Evolutionary conservation across 2,329 filamentous ascomycete genomes (phyloP).

Genomic region (Clathrospora elynae): DNA sequence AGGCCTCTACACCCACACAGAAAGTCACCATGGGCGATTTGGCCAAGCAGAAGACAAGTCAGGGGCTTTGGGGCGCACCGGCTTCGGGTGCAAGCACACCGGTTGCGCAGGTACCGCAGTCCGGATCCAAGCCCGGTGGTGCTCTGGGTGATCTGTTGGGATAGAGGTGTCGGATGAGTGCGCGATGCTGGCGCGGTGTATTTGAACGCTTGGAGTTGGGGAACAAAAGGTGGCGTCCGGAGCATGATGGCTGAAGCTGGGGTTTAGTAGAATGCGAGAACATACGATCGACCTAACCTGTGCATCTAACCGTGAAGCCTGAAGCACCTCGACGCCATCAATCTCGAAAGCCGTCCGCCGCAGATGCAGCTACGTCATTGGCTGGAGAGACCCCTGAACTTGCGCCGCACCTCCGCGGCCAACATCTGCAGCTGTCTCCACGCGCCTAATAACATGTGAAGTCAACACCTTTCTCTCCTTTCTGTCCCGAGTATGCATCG

Average conservation of each 20-base stretch:
- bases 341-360: too few species aligned
- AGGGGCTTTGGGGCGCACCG: conserved; percentile 87
- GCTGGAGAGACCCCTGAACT: conserved; percentile 2
- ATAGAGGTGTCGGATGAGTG: conserved; percentile 16
- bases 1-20: conserved; percentile 63
- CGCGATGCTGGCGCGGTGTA: background rate
- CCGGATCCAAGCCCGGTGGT: conserved; percentile 44
- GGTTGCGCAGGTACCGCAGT: conserved; percentile 30
- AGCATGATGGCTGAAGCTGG: background rate
- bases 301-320: background rate
- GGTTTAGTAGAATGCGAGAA: background rate
- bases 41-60: conserved; percentile 96
- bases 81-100: conserved; percentile 49
- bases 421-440: conserved; percentile 7
- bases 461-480: conserved; percentile 8
- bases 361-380: conserved; percentile 11
- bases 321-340: too few species aligned
- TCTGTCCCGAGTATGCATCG: conserved; percentile 42
- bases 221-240: conserved; percentile 8
- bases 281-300: background rate
- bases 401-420: conserved; percentile 5
- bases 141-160: conserved; percentile 46
- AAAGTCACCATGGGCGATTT: conserved; percentile 86
- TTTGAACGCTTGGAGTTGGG: conserved; percentile 3
- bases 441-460: conserved; percentile 16